Evolutionary conservation across 1,284 basidiomycete genomes (phyloP), one percentile per base, ranked within the genome.

Genomic region (Ustilago lituana): DNA sequence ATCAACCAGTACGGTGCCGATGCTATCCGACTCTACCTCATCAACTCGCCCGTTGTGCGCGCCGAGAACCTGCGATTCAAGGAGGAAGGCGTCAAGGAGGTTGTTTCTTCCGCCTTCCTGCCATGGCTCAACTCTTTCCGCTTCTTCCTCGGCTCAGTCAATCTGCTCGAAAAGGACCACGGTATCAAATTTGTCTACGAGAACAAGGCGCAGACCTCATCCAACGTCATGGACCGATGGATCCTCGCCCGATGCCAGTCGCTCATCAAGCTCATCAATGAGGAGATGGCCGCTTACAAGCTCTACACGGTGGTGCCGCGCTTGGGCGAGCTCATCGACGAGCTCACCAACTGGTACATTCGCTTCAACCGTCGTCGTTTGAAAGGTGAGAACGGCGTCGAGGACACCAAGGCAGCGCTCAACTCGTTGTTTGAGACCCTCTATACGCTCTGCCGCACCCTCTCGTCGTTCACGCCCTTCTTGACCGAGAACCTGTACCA

Each of bases 81-180:
- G 55, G 96, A 99, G 84, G 93, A 95, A 71, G 96, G 96, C 70
- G 96, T 99, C 55, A 91, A 93, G 74, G 95, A 98, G 76, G 94
- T 98, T 61, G 87, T 98, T 74, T 91, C 93, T 29, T 90, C 92
- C 20, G 94, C 97, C 26, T 90, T 98, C 74, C 86, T 98, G 35
- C 96, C 95, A n/a, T 98, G 95, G 94, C 88, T 98, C 82, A 98
- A 98, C 84, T 92, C 94, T 51, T 95, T 95, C 89, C 92, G 95
- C 72, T 99, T 99, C 88, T 97, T 98, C 89, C 87, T 98, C 54
- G 93, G 92, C n/a, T 95, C 98, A 82, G 92, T 90, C 37, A 89
- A 89, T 11, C 85, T 98, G 27, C 86, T 94, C 73, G 91, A 94
- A 83, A 96, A 96, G 83, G 88, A 88, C 20, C 87, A 87, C 8